Percentiles rank a stretch among this genome's conserved stretches.
phyloP scores from a whole-genome alignment of 495 filamentous ascomycete genomes.

The Penicillium ochrochloron region DNA sequence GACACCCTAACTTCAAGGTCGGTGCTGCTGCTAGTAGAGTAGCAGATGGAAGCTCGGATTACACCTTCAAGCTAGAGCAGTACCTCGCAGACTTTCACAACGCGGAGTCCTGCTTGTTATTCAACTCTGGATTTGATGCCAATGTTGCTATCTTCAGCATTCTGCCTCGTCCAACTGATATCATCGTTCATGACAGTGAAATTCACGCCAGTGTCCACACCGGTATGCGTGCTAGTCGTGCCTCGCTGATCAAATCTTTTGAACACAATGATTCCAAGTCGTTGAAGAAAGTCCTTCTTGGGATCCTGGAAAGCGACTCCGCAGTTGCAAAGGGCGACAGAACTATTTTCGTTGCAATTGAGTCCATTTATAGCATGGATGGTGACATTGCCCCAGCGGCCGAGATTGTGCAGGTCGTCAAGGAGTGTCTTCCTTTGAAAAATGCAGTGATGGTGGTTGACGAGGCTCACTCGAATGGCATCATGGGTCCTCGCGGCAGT shows the following conservation, averaged over 20 bases:
- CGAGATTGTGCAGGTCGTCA: slow-evolving; percentile 53
- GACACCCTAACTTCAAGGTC: neutral
- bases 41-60: neutral
- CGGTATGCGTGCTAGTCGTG: neutral
- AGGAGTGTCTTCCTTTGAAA: slow-evolving; percentile 50
- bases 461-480: slow-evolving; percentile 69
- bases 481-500: slow-evolving; percentile 59
- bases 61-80: neutral
- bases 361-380: slow-evolving; percentile 75
- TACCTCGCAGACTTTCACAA: neutral
- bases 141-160: slow-evolving; percentile 65
- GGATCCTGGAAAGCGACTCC: slow-evolving; percentile 38
- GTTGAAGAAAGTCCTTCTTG: slow-evolving; percentile 65
- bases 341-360: slow-evolving; percentile 60
- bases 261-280: slow-evolving; percentile 71
- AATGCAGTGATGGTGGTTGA: slow-evolving; percentile 68
- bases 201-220: neutral
- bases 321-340: slow-evolving; percentile 41
- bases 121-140: slow-evolving; percentile 71
- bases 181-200: slow-evolving; percentile 51
- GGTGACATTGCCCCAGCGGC: slow-evolving; percentile 63
- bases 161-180: slow-evolving; percentile 64
- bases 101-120: slow-evolving; percentile 47
- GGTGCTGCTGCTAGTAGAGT: neutral
- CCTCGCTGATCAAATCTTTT: slow-evolving; percentile 39